Conservation (phyloP, 768 basidiomycete species). For the Leccinum subtestaceum region DNA sequence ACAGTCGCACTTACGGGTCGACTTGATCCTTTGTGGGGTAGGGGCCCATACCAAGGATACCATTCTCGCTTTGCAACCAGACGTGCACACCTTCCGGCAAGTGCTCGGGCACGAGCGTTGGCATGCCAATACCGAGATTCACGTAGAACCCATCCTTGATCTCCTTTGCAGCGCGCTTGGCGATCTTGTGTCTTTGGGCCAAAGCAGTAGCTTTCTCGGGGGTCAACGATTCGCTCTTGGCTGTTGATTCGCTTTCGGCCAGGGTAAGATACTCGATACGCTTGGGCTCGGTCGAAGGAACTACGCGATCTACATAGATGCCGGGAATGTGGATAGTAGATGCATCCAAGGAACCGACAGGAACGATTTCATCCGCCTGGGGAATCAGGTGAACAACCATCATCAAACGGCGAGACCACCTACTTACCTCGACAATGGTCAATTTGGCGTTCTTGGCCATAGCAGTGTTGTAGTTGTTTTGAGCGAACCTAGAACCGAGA, state of each 20-base stretch:
- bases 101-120: conserved; percentile 82
- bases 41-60: conserved; percentile 87
- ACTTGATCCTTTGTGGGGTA: conserved; percentile 78
- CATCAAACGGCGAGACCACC: too few species aligned
- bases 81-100: conserved; percentile 70
- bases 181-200: conserved; percentile 69
- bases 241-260: conserved; percentile 44
- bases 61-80: conserved; percentile 93
- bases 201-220: conserved; percentile 54
- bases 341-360: conserved; percentile 76
- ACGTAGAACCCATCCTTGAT: conserved; percentile 86
- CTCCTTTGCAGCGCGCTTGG: conserved; percentile 84
- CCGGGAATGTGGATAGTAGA: conserved; percentile 81
- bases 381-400: too few species aligned
- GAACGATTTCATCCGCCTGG: conserved; percentile 71
- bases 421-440: too few species aligned
- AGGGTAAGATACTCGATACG: conserved; percentile 73
- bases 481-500: conserved; percentile 57
- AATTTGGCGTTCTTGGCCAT: too few species aligned
- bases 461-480: conserved; percentile 40
- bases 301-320: conserved; percentile 87
- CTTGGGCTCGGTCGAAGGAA: conserved; percentile 73
- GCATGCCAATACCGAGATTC: conserved; percentile 90
- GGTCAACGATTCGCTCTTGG: conserved; percentile 27
- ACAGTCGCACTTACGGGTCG: conserved; percentile 61